These are phyloP conservation scores for Barbarea vulgaris DNA, from an alignment of 345 rosid species.

Conservation along the genomic window DNA sequence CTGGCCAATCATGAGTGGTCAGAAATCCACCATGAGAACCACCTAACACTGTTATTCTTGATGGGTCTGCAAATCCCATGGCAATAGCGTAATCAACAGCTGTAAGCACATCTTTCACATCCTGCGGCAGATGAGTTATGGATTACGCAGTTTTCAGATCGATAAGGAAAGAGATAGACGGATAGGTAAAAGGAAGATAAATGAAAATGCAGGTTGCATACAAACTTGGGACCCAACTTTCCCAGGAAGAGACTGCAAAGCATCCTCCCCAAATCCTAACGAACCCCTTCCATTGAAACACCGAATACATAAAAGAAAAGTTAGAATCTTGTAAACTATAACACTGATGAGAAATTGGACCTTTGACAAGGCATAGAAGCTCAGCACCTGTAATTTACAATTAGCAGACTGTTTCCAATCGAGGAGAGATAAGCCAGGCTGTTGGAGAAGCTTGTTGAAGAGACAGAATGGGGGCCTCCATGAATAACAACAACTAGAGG, in stretches of 20 bases:
- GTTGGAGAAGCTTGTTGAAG: constrained; percentile 63
- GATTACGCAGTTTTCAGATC: not conserved
- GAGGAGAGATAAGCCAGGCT: constrained; percentile 76
- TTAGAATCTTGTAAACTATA: constrained; percentile 8
- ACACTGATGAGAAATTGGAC: no score
- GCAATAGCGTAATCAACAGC: no score
- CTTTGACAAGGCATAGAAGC: not conserved
- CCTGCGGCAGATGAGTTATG: constrained; percentile 50
- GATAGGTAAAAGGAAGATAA: not conserved
- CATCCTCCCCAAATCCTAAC: constrained; percentile 90
- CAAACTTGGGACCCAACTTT: constrained; percentile 83
- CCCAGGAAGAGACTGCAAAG: constrained; percentile 96
- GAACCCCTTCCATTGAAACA: constrained; percentile 66
- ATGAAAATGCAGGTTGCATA: no score
- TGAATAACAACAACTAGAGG: constrained; percentile 78
- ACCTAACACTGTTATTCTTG: no score
- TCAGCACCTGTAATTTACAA: constrained; percentile 81
- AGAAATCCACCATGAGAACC: no score
- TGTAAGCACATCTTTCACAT: constrained; percentile 84
- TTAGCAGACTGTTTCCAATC: constrained; percentile 72
- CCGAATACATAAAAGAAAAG: not conserved
- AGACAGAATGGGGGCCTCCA: constrained; percentile 87
- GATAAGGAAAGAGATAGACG: constrained; percentile 2
- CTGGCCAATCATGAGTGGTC: constrained; percentile 96
- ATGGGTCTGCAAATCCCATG: no score